These are phyloP conservation scores for Coemansia sp. DNA, from an alignment of 192 early-diverging fungal species.

Conservation along the genomic window DNA sequence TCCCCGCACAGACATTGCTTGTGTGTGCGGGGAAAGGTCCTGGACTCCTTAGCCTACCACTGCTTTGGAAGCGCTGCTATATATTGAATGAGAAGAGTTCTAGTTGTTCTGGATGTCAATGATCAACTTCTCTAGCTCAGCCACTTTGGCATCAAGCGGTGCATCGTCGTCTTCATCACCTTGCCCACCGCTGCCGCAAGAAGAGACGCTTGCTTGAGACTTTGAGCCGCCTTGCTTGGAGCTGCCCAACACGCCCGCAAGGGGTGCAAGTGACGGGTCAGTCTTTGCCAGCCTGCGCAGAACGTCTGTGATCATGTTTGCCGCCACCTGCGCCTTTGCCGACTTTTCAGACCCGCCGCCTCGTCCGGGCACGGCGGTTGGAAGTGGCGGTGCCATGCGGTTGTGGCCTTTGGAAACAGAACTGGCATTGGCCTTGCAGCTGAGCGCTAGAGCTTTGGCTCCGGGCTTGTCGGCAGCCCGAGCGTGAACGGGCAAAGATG, in stretches of 20 bases:
- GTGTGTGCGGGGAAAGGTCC: no score
- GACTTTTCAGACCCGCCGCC: slow-evolving; percentile 2
- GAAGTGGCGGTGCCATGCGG: no score
- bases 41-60: no score
- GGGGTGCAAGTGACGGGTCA: slow-evolving; percentile 24
- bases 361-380: no score
- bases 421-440: no score
- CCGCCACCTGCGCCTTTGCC: slow-evolving; percentile 46
- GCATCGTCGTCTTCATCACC: slow-evolving; percentile 4
- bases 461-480: background rate
- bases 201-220: background rate
- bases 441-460: no score
- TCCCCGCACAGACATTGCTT: no score
- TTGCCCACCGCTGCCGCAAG: background rate
- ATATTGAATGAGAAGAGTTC: background rate
- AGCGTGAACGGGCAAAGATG: background rate
- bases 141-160: slow-evolving; percentile 45
- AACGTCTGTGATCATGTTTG: slow-evolving; percentile 41
- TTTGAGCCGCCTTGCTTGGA: background rate
- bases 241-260: slow-evolving; percentile 6
- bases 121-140: slow-evolving; percentile 44
- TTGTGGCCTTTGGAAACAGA: no score
- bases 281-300: slow-evolving; percentile 26
- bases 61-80: no score
- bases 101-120: slow-evolving; percentile 28